Conservation (phyloP, 805 yeast species). For the Schwanniomyces pseudopolymorphus region DNA sequence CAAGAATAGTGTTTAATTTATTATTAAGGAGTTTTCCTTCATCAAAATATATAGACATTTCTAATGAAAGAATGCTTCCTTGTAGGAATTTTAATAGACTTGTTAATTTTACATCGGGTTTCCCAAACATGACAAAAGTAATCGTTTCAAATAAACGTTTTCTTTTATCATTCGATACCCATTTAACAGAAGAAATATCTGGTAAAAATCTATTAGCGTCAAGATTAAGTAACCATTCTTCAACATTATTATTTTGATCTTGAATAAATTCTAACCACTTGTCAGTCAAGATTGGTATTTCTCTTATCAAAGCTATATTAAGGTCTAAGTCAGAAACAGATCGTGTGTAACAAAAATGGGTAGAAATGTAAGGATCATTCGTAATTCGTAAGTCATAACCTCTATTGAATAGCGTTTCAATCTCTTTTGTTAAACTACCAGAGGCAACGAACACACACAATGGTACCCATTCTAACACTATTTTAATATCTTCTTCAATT, state of each 20-base stretch:
- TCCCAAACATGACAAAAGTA: slow-evolving; percentile 6
- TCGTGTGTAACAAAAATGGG: slow-evolving; percentile 18
- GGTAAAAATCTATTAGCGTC: slow-evolving; percentile 15
- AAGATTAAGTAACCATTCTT: slow-evolving; percentile 20
- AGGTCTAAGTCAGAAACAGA: slow-evolving; percentile 2
- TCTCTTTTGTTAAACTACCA: slow-evolving; percentile 1
- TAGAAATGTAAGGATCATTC: slow-evolving; percentile 16
- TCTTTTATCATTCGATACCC: slow-evolving; percentile 7
- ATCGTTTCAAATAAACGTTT: slow-evolving; percentile 12
- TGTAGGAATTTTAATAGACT: slow-evolving; percentile 15
- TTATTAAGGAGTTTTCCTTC: slow-evolving; percentile 3
- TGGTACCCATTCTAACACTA: slow-evolving; percentile 20
- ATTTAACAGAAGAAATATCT: neutral
- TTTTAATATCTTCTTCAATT: slow-evolving; percentile 6
- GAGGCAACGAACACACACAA: slow-evolving; percentile 12
- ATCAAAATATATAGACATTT: slow-evolving; percentile 1
- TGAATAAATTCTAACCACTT: slow-evolving; percentile 21
- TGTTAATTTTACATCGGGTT: slow-evolving; percentile 3
- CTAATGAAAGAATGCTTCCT: slow-evolving; percentile 4
- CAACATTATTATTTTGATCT: slow-evolving; percentile 10
- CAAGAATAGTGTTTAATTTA: neutral
- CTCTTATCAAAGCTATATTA: slow-evolving; percentile 26
- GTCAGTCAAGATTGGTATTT: slow-evolving; percentile 25
- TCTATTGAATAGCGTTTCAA: slow-evolving; percentile 1
- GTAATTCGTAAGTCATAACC: slow-evolving; percentile 21